Evolutionary conservation across 2,329 filamentous ascomycete genomes (phyloP), one percentile per base, ranked within the genome.

Genomic region (Periconia sp.): DNA sequence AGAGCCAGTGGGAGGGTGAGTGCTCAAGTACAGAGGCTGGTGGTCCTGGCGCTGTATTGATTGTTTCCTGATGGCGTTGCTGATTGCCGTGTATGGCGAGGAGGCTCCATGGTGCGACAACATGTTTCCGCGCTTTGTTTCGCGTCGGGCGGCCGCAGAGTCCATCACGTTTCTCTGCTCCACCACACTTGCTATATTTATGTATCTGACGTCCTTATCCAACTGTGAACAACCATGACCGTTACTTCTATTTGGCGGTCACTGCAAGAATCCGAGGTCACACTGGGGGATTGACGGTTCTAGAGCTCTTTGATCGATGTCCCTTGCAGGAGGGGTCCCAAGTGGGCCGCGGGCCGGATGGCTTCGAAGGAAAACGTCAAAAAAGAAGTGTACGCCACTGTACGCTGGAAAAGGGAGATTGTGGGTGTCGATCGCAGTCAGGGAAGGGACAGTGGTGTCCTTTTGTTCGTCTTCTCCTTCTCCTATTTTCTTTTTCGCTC

Each of bases 21-120:
- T 49, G 48, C 41, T 54, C 42, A 54, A 54, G 59, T 58, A 63
- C 55, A 62, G 59, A 56, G 57, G 56, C 52, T 54, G 42, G 50
- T 52, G 55, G 53, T 55, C 54, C 57, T 56, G 59, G 56, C 54
- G 54, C 53, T 62, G 58, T 52, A 56, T 59, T 57, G 61, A 58
- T 52, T 61, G 56, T 57, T 54, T 56, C 49, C 58, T 57, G 53
- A 46, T 53, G 43, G 18, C 15, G 49, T 43, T 47, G 35, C 19
- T 15, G 14, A 10, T 31, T 52, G 48, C 57, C 49, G 45, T 47
- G 18, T 53, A 53, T 57, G 58, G 56, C 54, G 58, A 52, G 59
- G 54, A 59, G 57, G 51, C 45, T 47, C 51, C 45, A 70, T 72
- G 70, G 70, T 71, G 69, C 64, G 65, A 71, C 70, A 65, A n/a